Conservation (phyloP, 169 alveolate species). For the Plasmodium knowlesi region DNA sequence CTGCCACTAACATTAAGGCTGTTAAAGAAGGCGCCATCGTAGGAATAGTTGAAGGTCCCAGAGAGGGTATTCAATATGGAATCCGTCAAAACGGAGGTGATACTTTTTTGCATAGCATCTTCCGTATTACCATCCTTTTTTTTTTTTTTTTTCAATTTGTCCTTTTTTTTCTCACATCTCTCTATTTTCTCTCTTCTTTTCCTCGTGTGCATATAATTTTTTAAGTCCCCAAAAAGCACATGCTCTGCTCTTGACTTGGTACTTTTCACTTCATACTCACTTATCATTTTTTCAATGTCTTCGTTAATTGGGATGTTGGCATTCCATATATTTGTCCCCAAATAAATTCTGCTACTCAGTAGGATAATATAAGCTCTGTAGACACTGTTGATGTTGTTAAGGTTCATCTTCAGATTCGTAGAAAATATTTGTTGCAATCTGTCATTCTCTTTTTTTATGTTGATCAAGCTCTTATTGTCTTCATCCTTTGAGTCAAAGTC, state of each 20-base stretch:
- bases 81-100: slow-evolving; percentile 23
- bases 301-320: slow-evolving; percentile 30
- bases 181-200: not conserved
- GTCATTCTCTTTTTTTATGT: slow-evolving; percentile 1
- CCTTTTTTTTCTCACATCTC: not conserved
- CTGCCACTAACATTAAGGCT: not conserved
- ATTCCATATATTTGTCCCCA: slow-evolving; percentile 37
- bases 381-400: slow-evolving; percentile 39
- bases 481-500: not conserved
- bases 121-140: not conserved
- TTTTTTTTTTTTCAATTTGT: not conserved
- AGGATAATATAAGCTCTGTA: slow-evolving; percentile 70
- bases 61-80: slow-evolving; percentile 34
- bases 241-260: slow-evolving; percentile 71
- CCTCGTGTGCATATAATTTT: slow-evolving; percentile 3
- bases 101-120: not conserved
- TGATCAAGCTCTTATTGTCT: not conserved
- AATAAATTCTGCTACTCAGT: slow-evolving; percentile 56
- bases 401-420: slow-evolving; percentile 19
- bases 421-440: slow-evolving; percentile 48
- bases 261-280: slow-evolving; percentile 53
- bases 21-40: slow-evolving; percentile 24
- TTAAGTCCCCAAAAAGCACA: slow-evolving; percentile 72
- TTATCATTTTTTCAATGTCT: slow-evolving; percentile 65
- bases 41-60: slow-evolving; percentile 62